phyloP scores from a whole-genome alignment of 306 rosid species.

The Acmispon strigosus region DNA sequence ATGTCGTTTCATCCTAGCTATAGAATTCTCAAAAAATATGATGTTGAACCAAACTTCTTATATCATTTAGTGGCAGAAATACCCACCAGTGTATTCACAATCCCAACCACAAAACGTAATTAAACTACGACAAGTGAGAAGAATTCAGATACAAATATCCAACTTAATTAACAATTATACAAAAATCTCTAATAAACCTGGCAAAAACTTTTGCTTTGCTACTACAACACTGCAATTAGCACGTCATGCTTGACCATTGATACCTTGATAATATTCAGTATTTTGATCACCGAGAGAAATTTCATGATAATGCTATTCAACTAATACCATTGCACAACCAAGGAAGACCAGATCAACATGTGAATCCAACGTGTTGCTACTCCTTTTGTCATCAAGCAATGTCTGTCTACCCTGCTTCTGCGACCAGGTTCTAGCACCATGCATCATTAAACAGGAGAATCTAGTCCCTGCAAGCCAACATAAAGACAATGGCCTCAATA shows the following conservation, averaged over 20 bases:
- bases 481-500: constrained; percentile 11
- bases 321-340: not conserved
- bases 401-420: constrained; percentile 3
- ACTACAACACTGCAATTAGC: constrained; percentile 23
- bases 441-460: not conserved
- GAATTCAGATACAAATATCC: not conserved
- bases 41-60: not conserved
- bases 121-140: not conserved
- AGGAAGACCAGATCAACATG: constrained; percentile 13
- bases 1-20: no score
- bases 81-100: not conserved
- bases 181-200: not conserved
- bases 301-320: not conserved
- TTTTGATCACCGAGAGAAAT: no score
- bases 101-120: not conserved
- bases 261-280: no score
- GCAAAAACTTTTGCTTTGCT: not conserved
- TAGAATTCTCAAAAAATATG: no score
- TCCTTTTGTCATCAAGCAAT: constrained; percentile 13
- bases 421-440: constrained; percentile 20
- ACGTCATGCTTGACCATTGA: not conserved
- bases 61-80: not conserved
- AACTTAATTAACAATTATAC: constrained; percentile 17
- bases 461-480: constrained; percentile 62
- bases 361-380: not conserved